A percentile compares a stretch with the other conserved stretches of the same genome.
phyloP scores from a whole-genome alignment of 257 asterid genomes.

The Nyctanthes arbortristis region DNA sequence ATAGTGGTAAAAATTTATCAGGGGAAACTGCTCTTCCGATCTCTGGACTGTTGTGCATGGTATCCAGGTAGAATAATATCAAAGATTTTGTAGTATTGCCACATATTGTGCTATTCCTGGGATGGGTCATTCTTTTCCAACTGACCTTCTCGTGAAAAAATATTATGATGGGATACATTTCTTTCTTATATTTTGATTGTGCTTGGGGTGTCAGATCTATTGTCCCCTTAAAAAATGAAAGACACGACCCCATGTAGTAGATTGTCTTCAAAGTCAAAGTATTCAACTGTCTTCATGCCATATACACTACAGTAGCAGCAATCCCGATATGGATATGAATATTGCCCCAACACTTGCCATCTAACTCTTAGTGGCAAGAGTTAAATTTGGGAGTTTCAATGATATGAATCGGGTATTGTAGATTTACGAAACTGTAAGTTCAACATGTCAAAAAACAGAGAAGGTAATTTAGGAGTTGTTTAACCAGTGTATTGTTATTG shows the following conservation, averaged over 20 bases:
- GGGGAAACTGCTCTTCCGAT: too few relatives aligned
- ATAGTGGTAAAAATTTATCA: not conserved
- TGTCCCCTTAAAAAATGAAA: not conserved
- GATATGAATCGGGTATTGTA: not conserved
- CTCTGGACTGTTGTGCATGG: slow-evolving; percentile 1
- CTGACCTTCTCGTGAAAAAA: not conserved
- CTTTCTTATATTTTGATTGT: not conserved
- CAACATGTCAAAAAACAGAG: not conserved
- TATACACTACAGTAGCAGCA: not conserved
- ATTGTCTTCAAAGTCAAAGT: not conserved
- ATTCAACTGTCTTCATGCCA: not conserved
- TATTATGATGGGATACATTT: not conserved
- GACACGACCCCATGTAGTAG: not conserved
- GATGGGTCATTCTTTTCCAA: not conserved
- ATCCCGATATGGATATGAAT: not conserved
- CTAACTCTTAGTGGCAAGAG: not conserved
- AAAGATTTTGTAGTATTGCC: not conserved
- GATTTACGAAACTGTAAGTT: not conserved
- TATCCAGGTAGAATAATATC: not conserved
- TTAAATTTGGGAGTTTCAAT: not conserved
- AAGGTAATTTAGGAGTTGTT: not conserved
- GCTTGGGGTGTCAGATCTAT: not conserved
- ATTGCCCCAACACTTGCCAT: too few relatives aligned
- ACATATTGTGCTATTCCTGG: slow-evolving; percentile 5
- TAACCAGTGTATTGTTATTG: not conserved